A percentile compares a stretch with the other conserved stretches of the same genome.
phyloP scores from a whole-genome alignment of 371 early-diverging fungal genomes.

The Actinomortierella wolfii region DNA sequence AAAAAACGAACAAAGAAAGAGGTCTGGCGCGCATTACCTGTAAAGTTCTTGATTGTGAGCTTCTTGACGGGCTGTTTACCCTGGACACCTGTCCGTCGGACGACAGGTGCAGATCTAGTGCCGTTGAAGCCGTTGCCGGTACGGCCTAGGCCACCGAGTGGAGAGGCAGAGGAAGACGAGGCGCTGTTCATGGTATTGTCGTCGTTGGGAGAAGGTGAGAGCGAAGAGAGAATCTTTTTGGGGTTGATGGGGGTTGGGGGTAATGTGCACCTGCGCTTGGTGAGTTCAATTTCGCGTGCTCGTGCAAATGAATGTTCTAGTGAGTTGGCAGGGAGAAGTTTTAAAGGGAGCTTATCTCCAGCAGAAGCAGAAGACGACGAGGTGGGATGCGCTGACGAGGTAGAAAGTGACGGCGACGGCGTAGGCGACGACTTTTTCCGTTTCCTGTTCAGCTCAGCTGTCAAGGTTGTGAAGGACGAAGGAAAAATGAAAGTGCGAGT shows the following conservation, averaged over 20 bases:
- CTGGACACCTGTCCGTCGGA: conserved; percentile 40
- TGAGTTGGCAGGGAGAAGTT: conserved; percentile 28
- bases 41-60: conserved; percentile 66
- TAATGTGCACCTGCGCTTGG: conserved; percentile 32
- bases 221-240: conserved; percentile 21
- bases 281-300: conserved; percentile 36
- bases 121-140: too few species aligned
- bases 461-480: too few species aligned
- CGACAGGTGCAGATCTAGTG: conserved; percentile 6
- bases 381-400: conserved; percentile 10
- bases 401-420: conserved; percentile 16
- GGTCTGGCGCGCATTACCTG: conserved; percentile 49
- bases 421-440: conserved; percentile 35
- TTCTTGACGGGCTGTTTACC: conserved; percentile 53
- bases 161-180: too few species aligned
- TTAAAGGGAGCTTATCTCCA: conserved; percentile 17
- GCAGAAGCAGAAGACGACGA: conserved; percentile 3
- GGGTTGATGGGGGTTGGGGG: conserved; percentile 6
- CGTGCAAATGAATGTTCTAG: conserved; percentile 45
- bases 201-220: conserved; percentile 20
- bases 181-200: background rate
- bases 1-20: background rate
- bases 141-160: too few species aligned
- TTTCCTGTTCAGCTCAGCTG: conserved; percentile 30
- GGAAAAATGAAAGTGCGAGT: too few species aligned